Evolutionary conservation across 176 grass and related monocot genomes (phyloP).

Genomic region (Carex pumila): DNA sequence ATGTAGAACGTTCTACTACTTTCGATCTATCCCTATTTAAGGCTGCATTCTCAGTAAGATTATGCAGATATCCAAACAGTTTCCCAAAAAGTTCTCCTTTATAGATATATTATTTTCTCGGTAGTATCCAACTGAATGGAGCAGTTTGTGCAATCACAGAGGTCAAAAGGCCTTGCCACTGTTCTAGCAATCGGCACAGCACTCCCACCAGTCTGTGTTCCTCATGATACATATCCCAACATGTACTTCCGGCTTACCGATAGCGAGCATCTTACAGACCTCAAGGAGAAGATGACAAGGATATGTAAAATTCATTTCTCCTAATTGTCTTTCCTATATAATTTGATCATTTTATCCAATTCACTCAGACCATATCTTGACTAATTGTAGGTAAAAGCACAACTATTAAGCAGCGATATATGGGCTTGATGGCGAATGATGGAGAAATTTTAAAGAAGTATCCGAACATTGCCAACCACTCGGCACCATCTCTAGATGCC

Average conservation of each 20-base stretch:
- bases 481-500: slow-evolving; percentile 31
- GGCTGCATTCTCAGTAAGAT: neutral
- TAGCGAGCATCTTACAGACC: neutral
- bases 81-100: no score
- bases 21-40: neutral
- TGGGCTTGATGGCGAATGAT: slow-evolving; percentile 3
- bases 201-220: neutral
- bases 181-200: slow-evolving; percentile 7
- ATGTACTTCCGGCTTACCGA: neutral
- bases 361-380: neutral
- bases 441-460: slow-evolving; percentile 24
- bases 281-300: neutral
- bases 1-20: neutral
- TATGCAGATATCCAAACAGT: neutral
- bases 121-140: neutral
- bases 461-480: neutral
- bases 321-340: neutral
- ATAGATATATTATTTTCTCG: neutral
- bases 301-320: neutral
- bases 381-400: slow-evolving; percentile 30
- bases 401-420: slow-evolving; percentile 23
- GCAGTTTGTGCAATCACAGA: neutral
- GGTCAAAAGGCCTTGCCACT: neutral
- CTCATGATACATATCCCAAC: neutral
- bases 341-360: neutral